phyloP scores from a whole-genome alignment of 2,329 filamentous ascomycete species.

The Diaporthe aspalathi region DNA sequence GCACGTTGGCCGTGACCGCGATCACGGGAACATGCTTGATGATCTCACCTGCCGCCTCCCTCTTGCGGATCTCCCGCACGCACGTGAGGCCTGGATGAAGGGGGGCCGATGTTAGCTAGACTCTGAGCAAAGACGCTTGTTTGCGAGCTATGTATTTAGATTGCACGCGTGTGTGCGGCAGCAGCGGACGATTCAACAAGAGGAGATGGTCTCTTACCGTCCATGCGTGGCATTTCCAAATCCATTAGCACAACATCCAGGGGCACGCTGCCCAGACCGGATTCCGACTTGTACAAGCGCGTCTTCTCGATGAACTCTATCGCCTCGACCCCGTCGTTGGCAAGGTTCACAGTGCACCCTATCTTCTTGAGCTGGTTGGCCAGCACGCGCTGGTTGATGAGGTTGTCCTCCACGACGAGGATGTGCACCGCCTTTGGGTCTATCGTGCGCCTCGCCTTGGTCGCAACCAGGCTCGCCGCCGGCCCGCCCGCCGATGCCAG shows the following conservation, averaged over 20 bases:
- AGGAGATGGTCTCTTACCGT: slow-evolving; percentile 42
- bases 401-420: slow-evolving; percentile 75
- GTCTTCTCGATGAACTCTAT: slow-evolving; percentile 53
- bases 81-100: slow-evolving; percentile 50
- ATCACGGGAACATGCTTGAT: slow-evolving; percentile 55
- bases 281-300: slow-evolving; percentile 43
- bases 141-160: background rate
- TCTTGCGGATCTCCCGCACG: slow-evolving; percentile 52
- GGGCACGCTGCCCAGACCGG: slow-evolving; percentile 35
- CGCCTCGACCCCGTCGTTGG: slow-evolving; percentile 71
- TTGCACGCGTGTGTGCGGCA: no score
- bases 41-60: slow-evolving; percentile 50
- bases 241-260: slow-evolving; percentile 59
- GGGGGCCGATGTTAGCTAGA: background rate
- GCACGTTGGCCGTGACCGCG: slow-evolving; percentile 60
- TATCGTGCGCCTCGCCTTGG: slow-evolving; percentile 39
- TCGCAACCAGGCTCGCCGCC: slow-evolving; percentile 41
- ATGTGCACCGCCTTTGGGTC: slow-evolving; percentile 66
- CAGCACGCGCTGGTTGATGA: slow-evolving; percentile 75
- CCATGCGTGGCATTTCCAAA: slow-evolving; percentile 62
- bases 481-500: slow-evolving; percentile 40
- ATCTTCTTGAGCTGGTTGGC: slow-evolving; percentile 72
- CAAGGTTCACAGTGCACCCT: slow-evolving; percentile 68
- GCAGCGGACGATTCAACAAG: background rate
- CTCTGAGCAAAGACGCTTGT: background rate